Base-by-base conservation (phyloP, 1,139 yeast genomes). In the Saccharomyces hybrid region DNA sequence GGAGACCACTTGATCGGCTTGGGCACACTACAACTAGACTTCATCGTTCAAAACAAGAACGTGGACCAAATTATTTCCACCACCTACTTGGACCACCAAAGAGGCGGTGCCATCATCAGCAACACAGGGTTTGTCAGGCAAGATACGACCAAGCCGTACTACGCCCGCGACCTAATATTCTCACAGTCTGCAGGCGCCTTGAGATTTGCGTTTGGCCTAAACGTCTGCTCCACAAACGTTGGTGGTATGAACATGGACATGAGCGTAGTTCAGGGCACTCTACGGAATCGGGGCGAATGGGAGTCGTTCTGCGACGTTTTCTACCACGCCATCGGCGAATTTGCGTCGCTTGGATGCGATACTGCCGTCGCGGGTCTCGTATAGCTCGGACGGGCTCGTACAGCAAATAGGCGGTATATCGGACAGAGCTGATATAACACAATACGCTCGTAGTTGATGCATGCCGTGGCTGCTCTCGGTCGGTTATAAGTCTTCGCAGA, bases 71-170 rank as follows among this genome's bases (percentile, higher is more conserved):
- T 59, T 25, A 57, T 64, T 41, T 23, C 46, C 14, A 60, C 57
- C 27, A 56, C 59, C 28, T 61, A 59, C 50, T 44, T 59, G 16
- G 53, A 58, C 25, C 55, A 57, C 46, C 53, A 54, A 26, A 58
- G 67, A 29, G 61, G 61, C 48, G 67, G 67, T 9, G 53, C 59
- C 9, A 53, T 65, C 47, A 53, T 63, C 32, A 64, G 68, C 55
- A 65, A 65, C 49, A 53, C 61, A 16, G 69, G 69, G 11, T 58
- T 53, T 41, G 56, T 58, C 53, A 51, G 54, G 8, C 58, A 56
- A 29, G 54, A 51, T 46, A 48, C 48, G 13, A 28, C 20, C 8
- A 29, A 51, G 26, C 49, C 32, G 31, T 47, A 47, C 6, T 53
- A 54, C 47, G 44, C 60, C 9, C 51, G 44, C 16, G 64, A 64